Evolutionary conservation across 257 asterid genomes (phyloP).

Genomic region (Nicotiana paniculata): DNA sequence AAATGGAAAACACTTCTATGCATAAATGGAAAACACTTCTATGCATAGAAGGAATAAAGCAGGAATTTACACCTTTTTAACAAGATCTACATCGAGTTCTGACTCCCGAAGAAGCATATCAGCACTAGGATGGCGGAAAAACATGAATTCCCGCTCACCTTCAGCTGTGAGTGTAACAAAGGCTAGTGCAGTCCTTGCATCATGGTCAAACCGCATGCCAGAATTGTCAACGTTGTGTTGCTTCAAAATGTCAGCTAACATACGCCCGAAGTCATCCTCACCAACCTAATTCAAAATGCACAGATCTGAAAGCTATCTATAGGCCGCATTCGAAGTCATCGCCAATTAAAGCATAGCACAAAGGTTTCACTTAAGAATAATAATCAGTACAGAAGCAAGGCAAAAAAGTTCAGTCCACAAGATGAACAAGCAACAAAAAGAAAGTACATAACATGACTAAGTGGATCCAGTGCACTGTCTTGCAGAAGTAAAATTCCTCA

Average conservation of each 20-base stretch:
- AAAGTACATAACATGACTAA: not conserved
- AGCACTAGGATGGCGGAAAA: slow-evolving; percentile 88
- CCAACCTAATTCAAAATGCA: slow-evolving; percentile 59
- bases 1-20: not conserved
- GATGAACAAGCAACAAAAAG: not conserved
- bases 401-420: not conserved
- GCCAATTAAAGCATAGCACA: not conserved
- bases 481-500: not conserved
- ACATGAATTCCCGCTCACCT: slow-evolving; percentile 95
- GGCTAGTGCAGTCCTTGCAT: slow-evolving; percentile 85
- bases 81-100: slow-evolving; percentile 62
- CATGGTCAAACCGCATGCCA: slow-evolving; percentile 69
- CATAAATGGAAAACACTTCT: slow-evolving; percentile 1
- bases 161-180: slow-evolving; percentile 78
- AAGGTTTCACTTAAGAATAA: not conserved
- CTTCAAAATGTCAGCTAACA: slow-evolving; percentile 73
- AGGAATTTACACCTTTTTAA: slow-evolving; percentile 53
- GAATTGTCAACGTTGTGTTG: slow-evolving; percentile 70
- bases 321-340: not conserved
- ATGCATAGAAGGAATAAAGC: not conserved
- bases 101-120: slow-evolving; percentile 76
- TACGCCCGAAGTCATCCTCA: slow-evolving; percentile 76
- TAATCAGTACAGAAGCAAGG: not conserved
- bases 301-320: not conserved
- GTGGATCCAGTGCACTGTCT: not conserved